Evolutionary conservation across 257 asterid species (phyloP), one percentile per base, ranked within the genome.

Genomic region (Striga asiatica): DNA sequence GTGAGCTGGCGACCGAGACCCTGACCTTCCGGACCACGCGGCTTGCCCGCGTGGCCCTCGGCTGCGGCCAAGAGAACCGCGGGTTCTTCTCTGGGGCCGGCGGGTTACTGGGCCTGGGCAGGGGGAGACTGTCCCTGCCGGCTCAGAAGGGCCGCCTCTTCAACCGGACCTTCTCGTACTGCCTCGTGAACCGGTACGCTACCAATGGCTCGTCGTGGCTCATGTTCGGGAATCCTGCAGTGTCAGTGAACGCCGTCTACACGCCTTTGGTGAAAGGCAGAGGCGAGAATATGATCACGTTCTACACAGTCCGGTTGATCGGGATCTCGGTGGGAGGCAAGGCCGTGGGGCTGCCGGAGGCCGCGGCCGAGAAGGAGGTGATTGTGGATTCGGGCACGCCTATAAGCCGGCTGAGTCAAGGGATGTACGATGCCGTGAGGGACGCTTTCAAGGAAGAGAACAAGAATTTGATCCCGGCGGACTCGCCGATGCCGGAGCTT

Each of bases 341-440:
- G 2, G 81, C 81, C 6, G 68, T 89, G 0, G 65, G 68, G 1
- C 52, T 82, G 16, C 74, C 89, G 24, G 60, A 74, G 0, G 85
- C 85, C 75, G 76, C 73, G 63, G 50, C 85, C 2, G 95, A 85
- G 47, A 34, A 57, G 3, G 94, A 94, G 0, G 89, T 89, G 18
- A 89, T 85, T 0, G 79, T 89, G 38, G 97, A 89, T 23, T 85
- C 97, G 17, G 97, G 97, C 2, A 89, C 97, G 0, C 83, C 97
- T 1, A 95, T 89, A 9, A 89, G 95, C 53, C 74, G 95, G 11
- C 53, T 89, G 76, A 82, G 82, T 45, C 74, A 81, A 60, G 84
- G 88, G 56, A 95, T 93, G 1, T 89, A 89, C 64, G 53, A 70
- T 0, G 93, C 94, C 0, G 8, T 89, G 54, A 47, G 97, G 53